These are phyloP conservation scores for Leishmania major DNA, from an alignment of 208 protist genomes.

Conservation along the genomic window DNA sequence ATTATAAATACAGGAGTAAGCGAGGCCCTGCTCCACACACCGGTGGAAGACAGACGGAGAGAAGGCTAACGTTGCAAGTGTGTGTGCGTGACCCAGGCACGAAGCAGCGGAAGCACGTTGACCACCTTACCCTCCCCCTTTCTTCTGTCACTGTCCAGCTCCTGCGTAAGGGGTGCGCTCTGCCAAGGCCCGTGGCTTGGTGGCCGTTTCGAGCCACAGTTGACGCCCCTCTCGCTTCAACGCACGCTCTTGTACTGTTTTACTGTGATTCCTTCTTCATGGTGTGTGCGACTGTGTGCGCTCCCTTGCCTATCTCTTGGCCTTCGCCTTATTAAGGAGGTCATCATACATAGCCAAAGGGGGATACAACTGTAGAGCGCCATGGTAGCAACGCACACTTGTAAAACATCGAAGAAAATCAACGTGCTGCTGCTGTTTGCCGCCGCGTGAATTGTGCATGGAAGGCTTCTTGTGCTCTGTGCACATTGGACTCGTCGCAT, in stretches of 20 bases:
- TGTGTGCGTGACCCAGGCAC: background rate
- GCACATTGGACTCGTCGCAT: no score
- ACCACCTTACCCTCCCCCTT: background rate
- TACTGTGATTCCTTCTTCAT: background rate
- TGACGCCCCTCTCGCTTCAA: background rate
- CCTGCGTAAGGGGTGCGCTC: background rate
- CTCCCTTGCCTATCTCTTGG: background rate
- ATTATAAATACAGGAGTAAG: background rate
- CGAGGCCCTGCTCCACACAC: background rate
- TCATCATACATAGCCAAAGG: background rate
- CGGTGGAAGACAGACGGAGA: background rate
- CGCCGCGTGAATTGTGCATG: background rate
- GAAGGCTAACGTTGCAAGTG: background rate
- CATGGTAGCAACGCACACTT: background rate
- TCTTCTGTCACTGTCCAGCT: background rate
- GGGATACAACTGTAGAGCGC: background rate
- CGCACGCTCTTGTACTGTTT: background rate
- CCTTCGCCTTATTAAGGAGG: background rate
- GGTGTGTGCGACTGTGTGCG: background rate
- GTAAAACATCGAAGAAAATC: background rate
- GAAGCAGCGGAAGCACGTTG: background rate
- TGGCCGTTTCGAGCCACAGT: background rate
- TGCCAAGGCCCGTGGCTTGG: background rate
- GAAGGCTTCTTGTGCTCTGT: background rate
- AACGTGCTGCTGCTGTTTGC: background rate